Conservation (phyloP, 2,329 filamentous ascomycete species). For the Cladorrhinum sp. region DNA sequence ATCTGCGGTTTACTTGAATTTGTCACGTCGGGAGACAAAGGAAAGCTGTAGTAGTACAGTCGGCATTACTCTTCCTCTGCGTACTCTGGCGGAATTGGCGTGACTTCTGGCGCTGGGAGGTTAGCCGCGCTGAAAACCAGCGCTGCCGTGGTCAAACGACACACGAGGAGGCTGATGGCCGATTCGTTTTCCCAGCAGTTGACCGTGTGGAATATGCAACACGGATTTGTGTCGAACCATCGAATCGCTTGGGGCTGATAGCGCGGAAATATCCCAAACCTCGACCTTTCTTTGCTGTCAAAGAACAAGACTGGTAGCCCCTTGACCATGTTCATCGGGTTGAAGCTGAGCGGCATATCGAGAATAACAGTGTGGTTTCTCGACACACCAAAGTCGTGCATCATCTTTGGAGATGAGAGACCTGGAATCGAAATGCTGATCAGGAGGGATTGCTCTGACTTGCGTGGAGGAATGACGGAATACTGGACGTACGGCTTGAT, state of each 20-base stretch:
- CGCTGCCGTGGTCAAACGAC: constrained; percentile 63
- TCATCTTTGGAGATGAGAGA: constrained; percentile 64
- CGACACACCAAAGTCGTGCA: constrained; percentile 74
- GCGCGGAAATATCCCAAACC: constrained; percentile 67
- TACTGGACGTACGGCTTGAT: constrained; percentile 65
- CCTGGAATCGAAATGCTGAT: constrained; percentile 59
- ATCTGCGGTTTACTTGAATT: constrained; percentile 35
- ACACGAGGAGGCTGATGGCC: constrained; percentile 62
- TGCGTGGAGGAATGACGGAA: constrained; percentile 41
- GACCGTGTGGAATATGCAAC: constrained; percentile 69
- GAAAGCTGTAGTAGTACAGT: constrained; percentile 66
- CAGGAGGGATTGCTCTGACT: constrained; percentile 16
- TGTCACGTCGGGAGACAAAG: constrained; percentile 32
- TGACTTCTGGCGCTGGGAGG: constrained; percentile 50
- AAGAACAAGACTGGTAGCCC: constrained; percentile 58
- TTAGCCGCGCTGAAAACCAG: constrained; percentile 64
- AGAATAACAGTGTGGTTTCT: constrained; percentile 61
- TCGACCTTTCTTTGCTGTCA: constrained; percentile 52
- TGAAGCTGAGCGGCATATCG: constrained; percentile 64
- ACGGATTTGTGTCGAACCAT: constrained; percentile 67
- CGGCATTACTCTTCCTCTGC: constrained; percentile 64
- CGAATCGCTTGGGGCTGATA: constrained; percentile 53
- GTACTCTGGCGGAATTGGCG: constrained; percentile 35
- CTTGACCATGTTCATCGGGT: constrained; percentile 58
- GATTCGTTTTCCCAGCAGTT: constrained; percentile 62